Evolutionary conservation across 139 green algal genomes (phyloP).

Genomic region (Pseudopediastrum boryanum): DNA sequence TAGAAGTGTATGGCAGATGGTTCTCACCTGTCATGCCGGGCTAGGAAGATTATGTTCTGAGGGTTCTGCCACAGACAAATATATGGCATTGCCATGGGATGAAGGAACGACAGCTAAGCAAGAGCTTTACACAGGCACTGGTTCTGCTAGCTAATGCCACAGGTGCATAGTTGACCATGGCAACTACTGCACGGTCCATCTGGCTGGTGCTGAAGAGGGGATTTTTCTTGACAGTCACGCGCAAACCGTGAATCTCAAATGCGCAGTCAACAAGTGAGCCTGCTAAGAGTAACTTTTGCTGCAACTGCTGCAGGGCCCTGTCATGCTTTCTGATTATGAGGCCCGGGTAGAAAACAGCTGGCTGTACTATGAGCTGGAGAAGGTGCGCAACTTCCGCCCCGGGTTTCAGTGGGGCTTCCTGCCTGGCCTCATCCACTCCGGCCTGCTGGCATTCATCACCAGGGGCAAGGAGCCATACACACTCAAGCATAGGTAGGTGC

Average conservation of each 20-base stretch:
- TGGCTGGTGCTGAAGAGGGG: no score
- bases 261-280: background rate
- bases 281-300: background rate
- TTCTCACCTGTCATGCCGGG: no score
- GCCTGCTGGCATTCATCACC: conserved; percentile 76
- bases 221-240: no score
- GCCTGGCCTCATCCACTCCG: conserved; percentile 75
- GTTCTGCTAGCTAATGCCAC: no score
- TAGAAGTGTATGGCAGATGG: no score
- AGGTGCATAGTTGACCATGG: no score
- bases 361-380: conserved; percentile 72
- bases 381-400: conserved; percentile 84
- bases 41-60: no score
- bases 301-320: conserved; percentile 18
- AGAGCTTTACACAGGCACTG: no score
- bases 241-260: background rate
- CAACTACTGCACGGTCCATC: no score
- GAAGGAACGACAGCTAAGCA: no score
- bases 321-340: conserved; percentile 63
- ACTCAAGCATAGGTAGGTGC: conserved; percentile 66
- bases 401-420: conserved; percentile 69
- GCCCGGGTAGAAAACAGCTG: conserved; percentile 60
- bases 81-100: no score
- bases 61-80: no score
- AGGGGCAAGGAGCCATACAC: conserved; percentile 88